Percentiles rank a stretch among this genome's conserved stretches.
Evolutionary conservation across 257 asterid genomes (phyloP).

Genomic region (Lycium barbarum): DNA sequence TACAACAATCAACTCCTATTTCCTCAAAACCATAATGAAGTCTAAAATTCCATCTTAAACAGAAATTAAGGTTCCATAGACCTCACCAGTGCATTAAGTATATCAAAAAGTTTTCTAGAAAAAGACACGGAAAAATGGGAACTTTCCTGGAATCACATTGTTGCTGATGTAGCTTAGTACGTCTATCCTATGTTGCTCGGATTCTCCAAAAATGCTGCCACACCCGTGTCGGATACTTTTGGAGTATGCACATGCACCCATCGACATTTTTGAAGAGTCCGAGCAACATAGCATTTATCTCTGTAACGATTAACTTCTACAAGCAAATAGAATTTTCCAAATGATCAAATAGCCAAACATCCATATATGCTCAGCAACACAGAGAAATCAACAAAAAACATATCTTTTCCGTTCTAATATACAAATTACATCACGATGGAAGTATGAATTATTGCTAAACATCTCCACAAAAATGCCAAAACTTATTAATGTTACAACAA

Average conservation of each 20-base stretch:
- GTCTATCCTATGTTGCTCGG: too few species aligned
- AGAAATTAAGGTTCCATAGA: neutral
- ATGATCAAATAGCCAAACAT: neutral
- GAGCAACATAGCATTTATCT: constrained; percentile 1
- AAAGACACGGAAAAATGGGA: neutral
- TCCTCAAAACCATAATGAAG: neutral
- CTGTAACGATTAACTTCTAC: neutral
- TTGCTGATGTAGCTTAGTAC: neutral
- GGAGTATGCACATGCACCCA: too few species aligned
- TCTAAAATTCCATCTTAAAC: constrained; percentile 14
- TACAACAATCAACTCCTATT: constrained; percentile 1
- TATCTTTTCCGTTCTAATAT: constrained; percentile 21
- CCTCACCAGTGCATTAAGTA: constrained; percentile 18
- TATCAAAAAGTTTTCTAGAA: neutral
- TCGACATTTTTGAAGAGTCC: too few species aligned
- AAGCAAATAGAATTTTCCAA: neutral
- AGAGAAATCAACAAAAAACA: constrained; percentile 5
- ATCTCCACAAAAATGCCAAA: constrained; percentile 19
- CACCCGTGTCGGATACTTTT: too few species aligned
- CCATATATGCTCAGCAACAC: neutral
- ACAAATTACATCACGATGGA: constrained; percentile 3
- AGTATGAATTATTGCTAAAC: constrained; percentile 2
- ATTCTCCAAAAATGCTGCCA: too few species aligned
- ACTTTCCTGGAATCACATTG: neutral
- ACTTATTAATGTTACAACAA: constrained; percentile 26